These are phyloP conservation scores for Penicillium sp. DNA, from an alignment of 2,329 filamentous ascomycete species.

Conservation along the genomic window DNA sequence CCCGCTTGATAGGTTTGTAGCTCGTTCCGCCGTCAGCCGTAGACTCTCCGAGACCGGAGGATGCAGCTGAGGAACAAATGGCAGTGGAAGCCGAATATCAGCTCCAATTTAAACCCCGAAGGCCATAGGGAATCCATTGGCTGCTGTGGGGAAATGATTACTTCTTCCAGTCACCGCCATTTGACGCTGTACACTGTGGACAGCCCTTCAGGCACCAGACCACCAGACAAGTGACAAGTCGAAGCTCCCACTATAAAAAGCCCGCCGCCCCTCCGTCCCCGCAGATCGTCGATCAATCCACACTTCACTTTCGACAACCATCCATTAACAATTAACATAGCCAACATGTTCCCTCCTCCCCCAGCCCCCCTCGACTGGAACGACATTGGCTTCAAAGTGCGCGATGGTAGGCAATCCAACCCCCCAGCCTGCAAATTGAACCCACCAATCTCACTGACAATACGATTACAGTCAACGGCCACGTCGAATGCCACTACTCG, in stretches of 20 bases:
- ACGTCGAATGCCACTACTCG: slow-evolving; percentile 86
- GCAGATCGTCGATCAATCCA: not conserved
- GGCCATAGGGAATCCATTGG: not conserved
- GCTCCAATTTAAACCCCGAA: no score
- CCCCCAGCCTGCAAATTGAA: not conserved
- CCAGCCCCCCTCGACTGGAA: slow-evolving; percentile 69
- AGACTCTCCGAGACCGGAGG: not conserved
- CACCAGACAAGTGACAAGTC: no score
- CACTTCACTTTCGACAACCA: no score
- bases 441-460: not conserved
- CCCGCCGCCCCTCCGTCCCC: not conserved
- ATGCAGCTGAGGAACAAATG: not conserved
- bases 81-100: not conserved
- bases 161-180: not conserved
- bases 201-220: no score
- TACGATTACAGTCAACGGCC: slow-evolving; percentile 71
- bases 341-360: slow-evolving; percentile 34
- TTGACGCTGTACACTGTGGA: no score
- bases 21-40: not conserved
- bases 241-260: not conserved
- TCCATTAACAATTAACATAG: not conserved
- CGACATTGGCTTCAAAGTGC: slow-evolving; percentile 88
- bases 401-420: slow-evolving; percentile 66
- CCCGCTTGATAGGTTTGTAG: no score
- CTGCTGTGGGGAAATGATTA: not conserved